A percentile compares a stretch with the other conserved stretches of the same genome.
Conservation (phyloP, 805 yeast genomes). For the Soucietia sequanensis region DNA sequence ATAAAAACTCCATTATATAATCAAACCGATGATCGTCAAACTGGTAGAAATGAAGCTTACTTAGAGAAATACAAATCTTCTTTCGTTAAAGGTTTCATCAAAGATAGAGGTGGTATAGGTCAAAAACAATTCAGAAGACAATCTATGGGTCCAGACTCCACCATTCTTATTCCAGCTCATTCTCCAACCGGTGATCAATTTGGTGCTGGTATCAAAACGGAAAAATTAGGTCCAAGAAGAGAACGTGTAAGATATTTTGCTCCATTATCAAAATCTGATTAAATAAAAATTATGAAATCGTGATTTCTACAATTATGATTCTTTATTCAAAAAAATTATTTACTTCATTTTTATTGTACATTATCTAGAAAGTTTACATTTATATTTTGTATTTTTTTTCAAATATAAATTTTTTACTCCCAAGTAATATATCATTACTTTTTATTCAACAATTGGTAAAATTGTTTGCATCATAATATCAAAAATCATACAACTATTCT, state of each 20-base stretch:
- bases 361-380: too few species aligned
- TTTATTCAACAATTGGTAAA: too few species aligned
- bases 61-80: conserved; percentile 39
- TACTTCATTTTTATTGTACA: too few species aligned
- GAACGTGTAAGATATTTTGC: conserved; percentile 42
- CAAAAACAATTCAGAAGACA: conserved; percentile 39
- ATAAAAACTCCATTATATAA: conserved; percentile 38
- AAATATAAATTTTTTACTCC: too few species aligned
- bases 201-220: conserved; percentile 45
- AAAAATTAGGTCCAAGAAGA: conserved; percentile 45
- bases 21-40: conserved; percentile 28
- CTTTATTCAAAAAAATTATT: too few species aligned
- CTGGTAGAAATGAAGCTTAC: conserved; percentile 36
- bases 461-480: too few species aligned
- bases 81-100: conserved; percentile 40
- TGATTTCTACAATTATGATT: too few species aligned
- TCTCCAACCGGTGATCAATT: conserved; percentile 40
- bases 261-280: conserved; percentile 21
- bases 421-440: too few species aligned
- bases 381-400: too few species aligned
- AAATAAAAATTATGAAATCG: too few species aligned
- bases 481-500: too few species aligned
- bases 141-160: conserved; percentile 27
- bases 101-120: conserved; percentile 47
- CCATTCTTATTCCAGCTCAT: conserved; percentile 37